Evolutionary conservation across 2,329 filamentous ascomycete species (phyloP).

Genomic region (Cladosporium sp.): DNA sequence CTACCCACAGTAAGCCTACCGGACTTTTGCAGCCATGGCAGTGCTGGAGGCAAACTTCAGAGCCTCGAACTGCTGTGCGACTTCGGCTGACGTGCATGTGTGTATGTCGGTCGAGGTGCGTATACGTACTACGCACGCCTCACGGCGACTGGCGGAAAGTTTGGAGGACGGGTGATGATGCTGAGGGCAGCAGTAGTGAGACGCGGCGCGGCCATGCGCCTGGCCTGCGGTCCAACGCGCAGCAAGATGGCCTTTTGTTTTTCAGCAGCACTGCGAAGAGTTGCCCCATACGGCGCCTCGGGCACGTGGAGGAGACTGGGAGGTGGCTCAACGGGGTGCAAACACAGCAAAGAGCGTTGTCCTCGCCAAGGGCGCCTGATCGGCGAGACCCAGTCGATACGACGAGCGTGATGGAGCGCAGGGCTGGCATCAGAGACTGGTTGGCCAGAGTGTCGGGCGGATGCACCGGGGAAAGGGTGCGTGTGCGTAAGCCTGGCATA

Average conservation of each 20-base stretch:
- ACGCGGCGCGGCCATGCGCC: background rate
- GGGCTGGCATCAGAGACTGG: constrained; percentile 6
- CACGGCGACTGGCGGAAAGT: constrained; percentile 4
- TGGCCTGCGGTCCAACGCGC: background rate
- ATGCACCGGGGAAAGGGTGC: background rate
- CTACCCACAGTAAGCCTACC: background rate
- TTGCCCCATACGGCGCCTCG: too few relatives aligned
- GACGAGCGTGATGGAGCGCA: background rate
- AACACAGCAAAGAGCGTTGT: too few relatives aligned
- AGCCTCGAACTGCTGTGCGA: background rate
- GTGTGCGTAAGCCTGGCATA: background rate
- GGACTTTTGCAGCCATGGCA: background rate
- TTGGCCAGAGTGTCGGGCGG: background rate
- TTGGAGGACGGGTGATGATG: background rate
- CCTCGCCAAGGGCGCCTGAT: background rate
- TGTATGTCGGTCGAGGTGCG: background rate
- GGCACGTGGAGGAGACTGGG: constrained; percentile 3
- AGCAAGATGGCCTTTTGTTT: background rate
- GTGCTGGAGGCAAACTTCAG: background rate
- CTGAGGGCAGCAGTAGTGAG: background rate
- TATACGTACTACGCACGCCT: background rate
- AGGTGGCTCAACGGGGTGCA: background rate
- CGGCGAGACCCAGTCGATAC: background rate
- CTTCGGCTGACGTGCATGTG: constrained; percentile 5
- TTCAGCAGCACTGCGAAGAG: background rate